Percentiles rank a stretch among this genome's conserved stretches.
phyloP scores from a whole-genome alignment of 2,329 filamentous ascomycete species.

The Talaromyces pinophilus region DNA sequence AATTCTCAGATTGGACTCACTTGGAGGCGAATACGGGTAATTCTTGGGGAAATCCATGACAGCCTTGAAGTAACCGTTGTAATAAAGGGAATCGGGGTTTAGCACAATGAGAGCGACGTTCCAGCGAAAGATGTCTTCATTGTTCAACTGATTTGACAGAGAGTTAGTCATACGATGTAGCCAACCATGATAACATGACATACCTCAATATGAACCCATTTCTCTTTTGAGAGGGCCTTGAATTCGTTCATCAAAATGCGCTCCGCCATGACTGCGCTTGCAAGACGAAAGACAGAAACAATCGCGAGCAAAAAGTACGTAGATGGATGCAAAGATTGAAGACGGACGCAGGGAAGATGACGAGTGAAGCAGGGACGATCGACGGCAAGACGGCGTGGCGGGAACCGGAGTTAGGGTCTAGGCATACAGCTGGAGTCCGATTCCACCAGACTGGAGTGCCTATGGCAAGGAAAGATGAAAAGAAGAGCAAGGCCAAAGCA shows the following conservation, averaged over 20 bases:
- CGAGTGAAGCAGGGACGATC: constrained; percentile 2
- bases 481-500: neutral
- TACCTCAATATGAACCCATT: constrained; percentile 90
- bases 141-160: constrained; percentile 60
- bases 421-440: neutral
- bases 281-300: neutral
- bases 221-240: constrained; percentile 78
- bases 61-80: constrained; percentile 89
- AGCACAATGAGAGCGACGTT: constrained; percentile 85
- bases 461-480: neutral
- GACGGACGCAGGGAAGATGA: neutral
- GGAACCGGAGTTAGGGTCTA: constrained; percentile 4
- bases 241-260: constrained; percentile 88
- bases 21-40: constrained; percentile 84
- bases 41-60: constrained; percentile 84
- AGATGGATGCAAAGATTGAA: neutral
- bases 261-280: constrained; percentile 51
- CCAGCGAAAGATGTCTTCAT: constrained; percentile 86
- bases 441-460: neutral
- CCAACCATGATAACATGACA: constrained; percentile 30
- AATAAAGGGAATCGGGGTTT: constrained; percentile 87
- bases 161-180: constrained; percentile 2
- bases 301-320: neutral
- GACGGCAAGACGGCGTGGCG: neutral
- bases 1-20: constrained; percentile 38